phyloP scores from a whole-genome alignment of 2,329 filamentous ascomycete genomes.

The Tolypocladium guangdongense region DNA sequence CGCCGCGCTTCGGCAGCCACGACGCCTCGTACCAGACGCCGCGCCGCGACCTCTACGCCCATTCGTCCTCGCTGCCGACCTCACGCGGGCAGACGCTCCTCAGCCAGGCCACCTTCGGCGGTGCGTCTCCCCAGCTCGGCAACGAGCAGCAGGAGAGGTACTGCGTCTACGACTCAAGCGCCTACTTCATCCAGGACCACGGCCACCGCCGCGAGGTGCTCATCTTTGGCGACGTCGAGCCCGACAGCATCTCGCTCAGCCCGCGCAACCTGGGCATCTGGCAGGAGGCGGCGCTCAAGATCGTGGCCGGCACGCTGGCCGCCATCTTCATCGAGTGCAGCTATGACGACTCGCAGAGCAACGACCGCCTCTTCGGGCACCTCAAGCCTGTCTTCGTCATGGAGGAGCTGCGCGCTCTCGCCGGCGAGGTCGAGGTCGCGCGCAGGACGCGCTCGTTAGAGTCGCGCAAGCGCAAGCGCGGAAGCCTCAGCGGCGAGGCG shows the following conservation, averaged over 20 bases:
- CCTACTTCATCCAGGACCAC: constrained; percentile 81
- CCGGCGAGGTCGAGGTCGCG: constrained; percentile 53
- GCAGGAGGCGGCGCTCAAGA: constrained; percentile 79
- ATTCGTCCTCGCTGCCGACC: background rate
- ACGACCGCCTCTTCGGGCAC: constrained; percentile 78
- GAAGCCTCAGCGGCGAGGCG: constrained; percentile 17
- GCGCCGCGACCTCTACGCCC: constrained; percentile 11
- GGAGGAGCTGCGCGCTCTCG: constrained; percentile 64
- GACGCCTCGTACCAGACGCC: constrained; percentile 28
- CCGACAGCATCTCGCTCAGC: constrained; percentile 71
- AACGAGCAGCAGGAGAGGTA: constrained; percentile 32
- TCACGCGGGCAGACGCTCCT: constrained; percentile 16
- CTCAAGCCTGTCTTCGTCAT: constrained; percentile 75
- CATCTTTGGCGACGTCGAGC: constrained; percentile 92
- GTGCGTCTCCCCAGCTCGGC: constrained; percentile 11
- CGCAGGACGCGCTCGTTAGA: constrained; percentile 24
- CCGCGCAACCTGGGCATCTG: constrained; percentile 78
- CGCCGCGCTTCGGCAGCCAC: constrained; percentile 37
- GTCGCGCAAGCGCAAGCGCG: constrained; percentile 56
- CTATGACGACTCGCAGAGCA: constrained; percentile 69
- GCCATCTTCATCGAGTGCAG: constrained; percentile 95
- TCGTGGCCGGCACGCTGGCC: constrained; percentile 58
- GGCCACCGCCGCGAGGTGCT: constrained; percentile 65
- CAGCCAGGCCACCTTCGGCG: constrained; percentile 17
- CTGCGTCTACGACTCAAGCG: constrained; percentile 79